Evolutionary conservation across 805 yeast species (phyloP).

Genomic region (Lipomyces spencermartinsiae): DNA sequence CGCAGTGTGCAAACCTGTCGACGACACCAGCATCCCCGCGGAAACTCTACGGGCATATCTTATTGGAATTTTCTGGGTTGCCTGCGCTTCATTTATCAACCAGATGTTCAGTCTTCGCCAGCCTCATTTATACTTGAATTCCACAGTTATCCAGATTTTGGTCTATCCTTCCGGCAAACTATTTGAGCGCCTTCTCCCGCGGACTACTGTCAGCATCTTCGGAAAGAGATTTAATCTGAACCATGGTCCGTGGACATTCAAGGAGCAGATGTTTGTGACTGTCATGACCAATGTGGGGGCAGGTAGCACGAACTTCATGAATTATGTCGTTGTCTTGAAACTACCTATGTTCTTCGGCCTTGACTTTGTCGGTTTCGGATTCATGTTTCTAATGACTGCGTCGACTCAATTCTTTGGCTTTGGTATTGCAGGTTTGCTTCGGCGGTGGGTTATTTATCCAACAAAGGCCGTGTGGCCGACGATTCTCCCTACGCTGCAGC

Average conservation of each 20-base stretch:
- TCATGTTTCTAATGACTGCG: slow-evolving; percentile 58
- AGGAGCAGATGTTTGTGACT: slow-evolving; percentile 70
- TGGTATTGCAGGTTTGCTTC: slow-evolving; percentile 69
- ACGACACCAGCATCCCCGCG: slow-evolving; percentile 52
- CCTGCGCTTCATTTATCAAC: slow-evolving; percentile 62
- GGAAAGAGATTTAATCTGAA: slow-evolving; percentile 55
- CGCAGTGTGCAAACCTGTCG: slow-evolving; percentile 56
- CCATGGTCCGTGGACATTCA: slow-evolving; percentile 67
- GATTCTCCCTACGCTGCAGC: slow-evolving; percentile 55
- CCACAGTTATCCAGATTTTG: slow-evolving; percentile 63
- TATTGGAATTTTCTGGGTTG: slow-evolving; percentile 57
- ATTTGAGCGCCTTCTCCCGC: slow-evolving; percentile 53
- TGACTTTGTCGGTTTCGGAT: slow-evolving; percentile 52
- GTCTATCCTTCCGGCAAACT: slow-evolving; percentile 64
- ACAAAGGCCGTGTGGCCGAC: slow-evolving; percentile 67
- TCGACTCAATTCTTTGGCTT: slow-evolving; percentile 69
- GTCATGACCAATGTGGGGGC: slow-evolving; percentile 40
- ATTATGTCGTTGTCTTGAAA: slow-evolving; percentile 13
- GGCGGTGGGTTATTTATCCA: slow-evolving; percentile 64
- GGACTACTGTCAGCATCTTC: slow-evolving; percentile 47
- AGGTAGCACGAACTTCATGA: slow-evolving; percentile 5
- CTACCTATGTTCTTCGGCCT: slow-evolving; percentile 45
- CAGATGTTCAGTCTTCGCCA: slow-evolving; percentile 62
- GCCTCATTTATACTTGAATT: slow-evolving; percentile 58
- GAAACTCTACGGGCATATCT: slow-evolving; percentile 62